A percentile compares a stretch with the other conserved stretches of the same genome.
Evolutionary conservation across 768 basidiomycete genomes (phyloP).

Genomic region (Suillus tomentosus): DNA sequence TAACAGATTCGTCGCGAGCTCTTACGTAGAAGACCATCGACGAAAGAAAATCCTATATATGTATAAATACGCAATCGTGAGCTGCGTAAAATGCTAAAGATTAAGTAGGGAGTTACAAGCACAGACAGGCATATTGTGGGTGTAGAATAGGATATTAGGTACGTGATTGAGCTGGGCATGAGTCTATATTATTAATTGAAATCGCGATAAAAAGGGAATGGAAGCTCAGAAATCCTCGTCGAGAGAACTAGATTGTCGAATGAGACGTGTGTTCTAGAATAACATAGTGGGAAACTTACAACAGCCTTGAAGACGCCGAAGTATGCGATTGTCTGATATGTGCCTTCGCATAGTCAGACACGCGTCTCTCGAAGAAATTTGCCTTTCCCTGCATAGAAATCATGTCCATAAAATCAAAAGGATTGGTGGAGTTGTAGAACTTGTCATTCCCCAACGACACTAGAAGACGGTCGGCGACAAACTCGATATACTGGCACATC

Average conservation of each 20-base stretch:
- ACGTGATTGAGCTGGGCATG: neutral
- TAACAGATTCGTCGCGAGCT: too few species aligned
- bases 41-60: neutral
- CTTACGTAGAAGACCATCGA: too few species aligned
- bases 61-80: neutral
- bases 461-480: conserved; percentile 88
- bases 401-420: conserved; percentile 94
- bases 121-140: neutral
- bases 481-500: conserved; percentile 92
- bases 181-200: neutral
- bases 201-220: too few species aligned
- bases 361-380: conserved; percentile 95
- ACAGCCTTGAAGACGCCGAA: neutral
- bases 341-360: conserved; percentile 81
- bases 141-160: conserved; percentile 1
- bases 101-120: neutral
- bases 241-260: conserved; percentile 3
- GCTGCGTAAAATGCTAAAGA: neutral
- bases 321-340: conserved; percentile 43
- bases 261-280: neutral
- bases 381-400: conserved; percentile 96
- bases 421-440: conserved; percentile 74
- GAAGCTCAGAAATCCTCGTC: conserved; percentile 14
- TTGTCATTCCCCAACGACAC: conserved; percentile 83
- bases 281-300: neutral